Percentiles rank a stretch among this genome's conserved stretches.
Evolutionary conservation across 805 yeast species (phyloP).

Genomic region (Zygosaccharomyces siamensis): DNA sequence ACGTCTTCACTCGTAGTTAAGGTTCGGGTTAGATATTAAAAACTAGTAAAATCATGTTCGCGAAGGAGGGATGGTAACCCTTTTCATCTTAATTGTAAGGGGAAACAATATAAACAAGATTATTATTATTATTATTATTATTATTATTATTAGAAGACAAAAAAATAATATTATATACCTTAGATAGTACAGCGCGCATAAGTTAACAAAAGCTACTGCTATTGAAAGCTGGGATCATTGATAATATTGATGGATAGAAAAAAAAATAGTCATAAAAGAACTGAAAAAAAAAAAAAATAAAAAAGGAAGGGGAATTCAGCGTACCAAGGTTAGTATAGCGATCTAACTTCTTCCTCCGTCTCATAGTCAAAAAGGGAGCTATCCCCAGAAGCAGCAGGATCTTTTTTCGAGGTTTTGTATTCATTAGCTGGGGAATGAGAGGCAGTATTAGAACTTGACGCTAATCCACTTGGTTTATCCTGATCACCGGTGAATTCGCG

Average conservation of each 20-base stretch:
- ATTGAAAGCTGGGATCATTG: neutral
- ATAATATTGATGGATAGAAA: neutral
- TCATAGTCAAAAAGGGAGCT: slow-evolving; percentile 24
- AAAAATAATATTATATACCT: neutral
- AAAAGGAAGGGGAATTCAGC: neutral
- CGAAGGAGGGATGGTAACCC: neutral
- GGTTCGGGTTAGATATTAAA: neutral
- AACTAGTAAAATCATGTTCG: neutral
- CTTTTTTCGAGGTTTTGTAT: neutral
- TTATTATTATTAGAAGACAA: neutral
- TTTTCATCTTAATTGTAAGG: neutral
- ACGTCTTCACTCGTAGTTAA: neutral
- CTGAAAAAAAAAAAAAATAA: neutral
- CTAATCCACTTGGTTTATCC: neutral
- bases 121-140: neutral
- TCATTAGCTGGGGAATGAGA: neutral
- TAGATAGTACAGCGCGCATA: neutral
- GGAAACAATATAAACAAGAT: neutral
- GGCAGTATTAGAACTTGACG: neutral
- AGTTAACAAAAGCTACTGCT: neutral
- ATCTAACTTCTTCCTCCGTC: slow-evolving; percentile 24
- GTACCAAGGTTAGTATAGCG: neutral
- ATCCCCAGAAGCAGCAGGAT: slow-evolving; percentile 8
- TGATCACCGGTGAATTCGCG: neutral
- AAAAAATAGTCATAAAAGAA: neutral